A percentile compares a stretch with the other conserved stretches of the same genome.
These are phyloP conservation scores for Populus deltoides DNA, from an alignment of 345 rosid genomes.

Conservation along the genomic window DNA sequence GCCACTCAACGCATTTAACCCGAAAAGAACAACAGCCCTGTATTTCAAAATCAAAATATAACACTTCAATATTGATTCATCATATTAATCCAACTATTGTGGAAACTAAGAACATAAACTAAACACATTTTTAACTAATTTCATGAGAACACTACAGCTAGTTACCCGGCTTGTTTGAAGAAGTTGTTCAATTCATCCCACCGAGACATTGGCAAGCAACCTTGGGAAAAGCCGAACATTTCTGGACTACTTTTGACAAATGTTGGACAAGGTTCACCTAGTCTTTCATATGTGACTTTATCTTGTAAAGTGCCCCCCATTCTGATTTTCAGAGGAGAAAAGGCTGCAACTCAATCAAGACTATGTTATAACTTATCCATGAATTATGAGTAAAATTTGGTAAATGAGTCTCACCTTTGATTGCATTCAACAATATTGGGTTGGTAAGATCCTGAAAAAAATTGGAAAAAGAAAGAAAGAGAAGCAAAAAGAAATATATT, in stretches of 20 bases:
- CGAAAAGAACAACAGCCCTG: slow-evolving; percentile 44
- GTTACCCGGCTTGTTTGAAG: slow-evolving; percentile 52
- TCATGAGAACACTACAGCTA: too few relatives aligned
- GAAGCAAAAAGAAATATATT: background rate
- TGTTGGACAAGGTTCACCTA: slow-evolving; percentile 40
- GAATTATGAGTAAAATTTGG: background rate
- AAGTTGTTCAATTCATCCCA: slow-evolving; percentile 68
- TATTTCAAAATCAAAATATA: background rate
- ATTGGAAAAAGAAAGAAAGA: background rate
- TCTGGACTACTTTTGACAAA: slow-evolving; percentile 36
- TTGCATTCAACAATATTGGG: slow-evolving; percentile 53
- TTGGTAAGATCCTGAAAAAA: slow-evolving; percentile 54
- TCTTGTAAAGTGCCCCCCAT: slow-evolving; percentile 83
- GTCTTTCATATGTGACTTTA: slow-evolving; percentile 41
- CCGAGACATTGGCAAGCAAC: slow-evolving; percentile 59
- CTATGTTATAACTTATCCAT: background rate
- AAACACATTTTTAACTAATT: too few relatives aligned
- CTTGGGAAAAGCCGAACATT: slow-evolving; percentile 62
- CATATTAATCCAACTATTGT: background rate
- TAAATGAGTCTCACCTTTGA: slow-evolving; percentile 41
- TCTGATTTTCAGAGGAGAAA: slow-evolving; percentile 68
- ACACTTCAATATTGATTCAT: background rate
- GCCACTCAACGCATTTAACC: slow-evolving; percentile 45
- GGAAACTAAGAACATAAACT: background rate
- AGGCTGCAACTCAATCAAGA: slow-evolving; percentile 42